These are phyloP conservation scores for Clavulina sp. DNA, from an alignment of 768 basidiomycete species.

Conservation along the genomic window DNA sequence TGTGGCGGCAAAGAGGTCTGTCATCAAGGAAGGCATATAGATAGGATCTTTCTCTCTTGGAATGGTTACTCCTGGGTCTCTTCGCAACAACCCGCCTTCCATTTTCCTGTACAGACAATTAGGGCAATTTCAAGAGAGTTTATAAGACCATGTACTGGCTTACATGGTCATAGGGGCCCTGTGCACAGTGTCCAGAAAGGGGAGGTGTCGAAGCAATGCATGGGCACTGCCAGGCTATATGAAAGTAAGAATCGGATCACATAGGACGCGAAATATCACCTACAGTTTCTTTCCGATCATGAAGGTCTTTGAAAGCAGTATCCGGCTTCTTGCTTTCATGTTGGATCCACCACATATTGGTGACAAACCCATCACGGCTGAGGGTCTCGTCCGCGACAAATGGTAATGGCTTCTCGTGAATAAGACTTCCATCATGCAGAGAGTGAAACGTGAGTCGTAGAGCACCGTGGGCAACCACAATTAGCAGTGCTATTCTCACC, in stretches of 20 bases:
- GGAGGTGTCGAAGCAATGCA: constrained; percentile 47
- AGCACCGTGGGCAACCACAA: constrained; percentile 56
- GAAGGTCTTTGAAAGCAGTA: constrained; percentile 51
- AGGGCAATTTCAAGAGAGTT: no score
- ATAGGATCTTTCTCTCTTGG: not conserved
- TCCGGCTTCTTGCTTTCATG: constrained; percentile 24
- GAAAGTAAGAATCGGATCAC: constrained; percentile 11
- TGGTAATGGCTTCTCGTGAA: constrained; percentile 14
- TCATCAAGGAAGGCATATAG: not conserved
- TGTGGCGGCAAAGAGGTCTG: constrained; percentile 32
- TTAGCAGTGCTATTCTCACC: constrained; percentile 32
- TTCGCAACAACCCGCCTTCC: no score
- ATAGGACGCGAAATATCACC: constrained; percentile 12
- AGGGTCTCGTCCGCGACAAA: no score
- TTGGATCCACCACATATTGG: constrained; percentile 59
- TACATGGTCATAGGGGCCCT: no score
- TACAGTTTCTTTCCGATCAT: constrained; percentile 49
- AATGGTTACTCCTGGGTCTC: constrained; percentile 1
- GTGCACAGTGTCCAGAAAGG: constrained; percentile 45
- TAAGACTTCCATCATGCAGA: constrained; percentile 49
- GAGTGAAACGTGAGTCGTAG: constrained; percentile 55
- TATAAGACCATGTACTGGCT: no score
- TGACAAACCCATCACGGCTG: constrained; percentile 21
- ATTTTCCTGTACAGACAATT: no score
- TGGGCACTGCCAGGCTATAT: constrained; percentile 60